Evolutionary conservation across 352 stramenopile species (phyloP), one percentile per base, ranked within the genome.

Genomic region (Nothophytophthora sp.): DNA sequence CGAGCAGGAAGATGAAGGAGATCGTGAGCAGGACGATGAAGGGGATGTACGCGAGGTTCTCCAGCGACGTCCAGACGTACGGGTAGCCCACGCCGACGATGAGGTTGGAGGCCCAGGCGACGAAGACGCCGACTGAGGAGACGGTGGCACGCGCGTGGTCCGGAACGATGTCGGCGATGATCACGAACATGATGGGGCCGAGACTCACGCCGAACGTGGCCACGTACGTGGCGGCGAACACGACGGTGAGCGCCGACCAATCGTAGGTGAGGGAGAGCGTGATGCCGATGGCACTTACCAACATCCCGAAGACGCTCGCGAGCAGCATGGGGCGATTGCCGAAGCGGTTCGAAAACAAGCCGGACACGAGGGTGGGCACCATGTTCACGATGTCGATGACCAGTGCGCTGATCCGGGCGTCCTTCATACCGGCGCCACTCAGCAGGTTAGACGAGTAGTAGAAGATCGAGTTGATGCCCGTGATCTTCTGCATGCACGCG

Each of bases 401-500:
- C 30, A 76, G 56, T 28, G 55, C 67, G 43, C 58, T 57, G 36
- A 76, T 27, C 8, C 70, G 70, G 0, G 32, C 39, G 25, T 80
- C 59, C 10, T 28, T 39, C 5, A 80, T 42, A 5, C 69, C 69
- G 12, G 62, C 49, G 18, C 41, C 47, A n/a, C 51, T 42, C 24
- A 76, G 76, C n/a, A 80, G 56, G 15, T 40, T 58, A 16, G 67
- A 78, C 32, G 73, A 81, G 63, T 84, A 80, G 51, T 67, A 72
- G 45, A 76, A 74, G 36, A 80, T 59, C 5, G 70, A 58, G 46
- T 81, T 79, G 42, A 84, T 79, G 35, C 70, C 73, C n/a, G 56
- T 60, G 45, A 84, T 46, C 33, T 84, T 64, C 24, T 79, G 63
- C 51, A 60, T 62, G 18, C 49, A 63, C 0, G 52, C 60, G n/a